phyloP scores from a whole-genome alignment of 305 asterid genomes.

The Fraxinus xanthoxyloides region DNA sequence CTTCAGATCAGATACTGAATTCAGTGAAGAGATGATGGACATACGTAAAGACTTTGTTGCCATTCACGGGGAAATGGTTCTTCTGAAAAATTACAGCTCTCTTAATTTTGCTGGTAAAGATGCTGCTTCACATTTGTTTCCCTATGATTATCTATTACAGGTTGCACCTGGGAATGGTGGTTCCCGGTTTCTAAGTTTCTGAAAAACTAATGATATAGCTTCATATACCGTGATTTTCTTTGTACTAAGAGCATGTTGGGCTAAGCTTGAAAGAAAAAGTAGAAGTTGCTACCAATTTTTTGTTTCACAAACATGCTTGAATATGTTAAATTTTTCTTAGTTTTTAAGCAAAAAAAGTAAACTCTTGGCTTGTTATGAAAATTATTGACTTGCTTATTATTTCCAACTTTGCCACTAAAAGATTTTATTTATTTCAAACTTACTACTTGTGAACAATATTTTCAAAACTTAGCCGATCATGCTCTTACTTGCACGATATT shows the following conservation, averaged over 20 bases:
- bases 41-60: conserved; percentile 83
- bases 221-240: neutral
- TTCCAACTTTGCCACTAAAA: neutral
- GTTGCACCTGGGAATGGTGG: neutral
- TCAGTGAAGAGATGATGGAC: conserved; percentile 76
- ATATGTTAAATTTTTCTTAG: neutral
- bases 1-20: conserved; percentile 58
- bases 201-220: neutral
- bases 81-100: conserved; percentile 88
- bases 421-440: neutral
- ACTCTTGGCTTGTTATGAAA: neutral
- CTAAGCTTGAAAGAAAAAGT: neutral
- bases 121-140: neutral
- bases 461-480: neutral
- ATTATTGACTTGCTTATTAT: neutral
- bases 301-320: neutral
- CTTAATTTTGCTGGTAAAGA: conserved; percentile 85
- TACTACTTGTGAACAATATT: neutral
- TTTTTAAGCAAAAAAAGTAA: neutral
- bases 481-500: neutral
- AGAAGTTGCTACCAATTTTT: neutral
- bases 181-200: neutral
- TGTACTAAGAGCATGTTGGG: neutral
- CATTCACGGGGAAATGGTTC: conserved; percentile 97
- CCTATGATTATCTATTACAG: neutral